Percentiles rank a stretch among this genome's conserved stretches.
Conservation (phyloP, 2,329 filamentous ascomycete species). For the Zymoseptoria ardabiliae region DNA sequence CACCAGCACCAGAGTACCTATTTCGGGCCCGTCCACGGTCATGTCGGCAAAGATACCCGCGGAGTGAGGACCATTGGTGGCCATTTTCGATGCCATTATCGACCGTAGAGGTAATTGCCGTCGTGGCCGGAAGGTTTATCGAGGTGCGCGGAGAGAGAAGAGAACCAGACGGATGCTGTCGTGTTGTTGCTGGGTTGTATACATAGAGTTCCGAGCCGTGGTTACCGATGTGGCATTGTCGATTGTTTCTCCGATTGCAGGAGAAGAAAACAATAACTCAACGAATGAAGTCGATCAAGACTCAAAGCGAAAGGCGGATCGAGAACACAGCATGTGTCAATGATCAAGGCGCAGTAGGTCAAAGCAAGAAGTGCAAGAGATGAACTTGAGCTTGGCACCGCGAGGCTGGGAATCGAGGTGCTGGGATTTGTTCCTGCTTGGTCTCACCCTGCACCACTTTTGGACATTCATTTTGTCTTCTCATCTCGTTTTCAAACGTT, state of each 20-base stretch:
- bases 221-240: not conserved
- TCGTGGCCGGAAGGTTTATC: not conserved
- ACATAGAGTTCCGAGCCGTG: not conserved
- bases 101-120: not conserved
- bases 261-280: not conserved
- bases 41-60: conserved; percentile 93
- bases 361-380: not conserved
- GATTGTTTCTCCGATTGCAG: not conserved
- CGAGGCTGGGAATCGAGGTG: not conserved
- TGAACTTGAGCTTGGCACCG: not conserved
- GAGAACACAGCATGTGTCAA: not conserved
- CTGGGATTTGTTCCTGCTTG: not conserved
- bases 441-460: not conserved
- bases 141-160: not conserved
- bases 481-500: not conserved
- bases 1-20: conserved; percentile 86
- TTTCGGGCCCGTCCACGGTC: conserved; percentile 83
- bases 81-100: conserved; percentile 13
- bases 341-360: not conserved
- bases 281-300: not conserved
- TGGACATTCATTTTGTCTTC: not conserved
- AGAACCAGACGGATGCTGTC: not conserved
- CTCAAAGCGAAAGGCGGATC: not conserved
- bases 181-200: not conserved
- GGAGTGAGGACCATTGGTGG: conserved; percentile 60